Evolutionary conservation across 78 protist genomes (phyloP).

Genomic region (Parvularia atlantis): DNA sequence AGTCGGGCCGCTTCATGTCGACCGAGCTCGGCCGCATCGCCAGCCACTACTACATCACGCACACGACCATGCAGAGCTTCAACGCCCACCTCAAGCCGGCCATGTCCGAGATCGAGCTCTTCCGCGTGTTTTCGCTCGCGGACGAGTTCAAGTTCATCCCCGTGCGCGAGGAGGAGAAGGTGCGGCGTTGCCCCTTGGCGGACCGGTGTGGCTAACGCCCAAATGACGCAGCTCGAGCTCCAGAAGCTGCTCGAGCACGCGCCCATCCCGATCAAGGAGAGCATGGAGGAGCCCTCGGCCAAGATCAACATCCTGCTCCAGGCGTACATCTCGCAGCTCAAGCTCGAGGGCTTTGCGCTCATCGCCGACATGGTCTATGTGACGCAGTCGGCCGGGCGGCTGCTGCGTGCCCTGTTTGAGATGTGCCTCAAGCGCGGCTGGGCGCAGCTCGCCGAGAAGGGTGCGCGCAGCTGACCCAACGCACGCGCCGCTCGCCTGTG

Average conservation of each 20-base stretch:
- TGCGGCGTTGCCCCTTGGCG: too few species aligned
- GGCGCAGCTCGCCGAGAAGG: conserved; percentile 78
- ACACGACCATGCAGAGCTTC: conserved; percentile 58
- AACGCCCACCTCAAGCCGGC: conserved; percentile 75
- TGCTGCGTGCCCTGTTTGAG: conserved; percentile 90
- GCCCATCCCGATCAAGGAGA: conserved; percentile 91
- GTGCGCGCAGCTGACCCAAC: background rate
- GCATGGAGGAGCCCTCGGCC: conserved; percentile 56
- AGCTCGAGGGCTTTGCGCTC: conserved; percentile 92
- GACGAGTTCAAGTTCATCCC: conserved; percentile 81
- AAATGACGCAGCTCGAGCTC: too few species aligned
- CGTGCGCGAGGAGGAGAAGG: conserved; percentile 92
- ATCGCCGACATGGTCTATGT: conserved; percentile 95
- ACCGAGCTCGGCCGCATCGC: conserved; percentile 97
- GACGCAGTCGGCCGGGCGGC: conserved; percentile 90
- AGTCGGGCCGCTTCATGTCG: conserved; percentile 13
- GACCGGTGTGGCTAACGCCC: too few species aligned
- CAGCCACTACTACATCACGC: conserved; percentile 87
- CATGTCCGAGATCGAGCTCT: conserved; percentile 82
- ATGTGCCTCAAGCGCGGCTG: conserved; percentile 81
- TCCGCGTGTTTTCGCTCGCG: conserved; percentile 70
- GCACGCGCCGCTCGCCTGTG: background rate
- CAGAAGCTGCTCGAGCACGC: conserved; percentile 76
- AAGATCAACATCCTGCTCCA: conserved; percentile 94
- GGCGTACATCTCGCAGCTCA: conserved; percentile 84